These are phyloP conservation scores for Boeremia lycopersici DNA, from an alignment of 2,329 filamentous ascomycete genomes.

Conservation along the genomic window DNA sequence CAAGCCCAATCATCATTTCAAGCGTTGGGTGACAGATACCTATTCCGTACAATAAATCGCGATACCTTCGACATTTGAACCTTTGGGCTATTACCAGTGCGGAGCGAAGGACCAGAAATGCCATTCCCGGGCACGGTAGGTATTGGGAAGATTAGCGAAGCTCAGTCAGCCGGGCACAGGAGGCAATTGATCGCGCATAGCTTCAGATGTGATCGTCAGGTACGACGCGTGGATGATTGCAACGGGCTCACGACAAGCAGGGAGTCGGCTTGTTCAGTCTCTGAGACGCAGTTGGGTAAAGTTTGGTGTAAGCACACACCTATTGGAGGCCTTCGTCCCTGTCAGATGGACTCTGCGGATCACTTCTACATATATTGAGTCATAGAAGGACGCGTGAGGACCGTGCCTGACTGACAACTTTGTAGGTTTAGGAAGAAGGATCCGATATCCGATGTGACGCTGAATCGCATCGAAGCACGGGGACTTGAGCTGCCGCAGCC, in stretches of 20 bases:
- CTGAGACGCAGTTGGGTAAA: conserved; percentile 57
- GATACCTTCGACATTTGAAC: too few species aligned
- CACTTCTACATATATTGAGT: not conserved
- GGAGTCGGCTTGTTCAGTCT: conserved; percentile 55
- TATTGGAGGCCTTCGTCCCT: conserved; percentile 71
- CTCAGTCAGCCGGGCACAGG: conserved; percentile 16
- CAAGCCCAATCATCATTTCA: conserved; percentile 2
- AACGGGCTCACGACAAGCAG: conserved; percentile 19
- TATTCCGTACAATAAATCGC: not conserved
- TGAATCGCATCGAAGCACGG: conserved; percentile 74
- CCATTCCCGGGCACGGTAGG: too few species aligned
- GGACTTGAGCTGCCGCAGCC: conserved; percentile 69
- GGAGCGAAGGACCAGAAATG: too few species aligned
- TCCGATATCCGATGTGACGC: conserved; percentile 76
- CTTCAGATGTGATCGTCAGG: conserved; percentile 12
- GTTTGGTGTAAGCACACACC: conserved; percentile 42
- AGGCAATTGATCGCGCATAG: conserved; percentile 17
- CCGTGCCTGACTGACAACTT: not conserved
- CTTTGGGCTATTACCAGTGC: too few species aligned
- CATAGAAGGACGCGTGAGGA: not conserved
- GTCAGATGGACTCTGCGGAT: conserved; percentile 9
- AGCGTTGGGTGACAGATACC: conserved; percentile 1
- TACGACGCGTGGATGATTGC: not conserved
- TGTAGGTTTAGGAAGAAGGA: conserved; percentile 72
- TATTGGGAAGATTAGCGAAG: conserved; percentile 18